Conservation (phyloP, 2,329 filamentous ascomycete genomes). For the Capronia coronata region DNA sequence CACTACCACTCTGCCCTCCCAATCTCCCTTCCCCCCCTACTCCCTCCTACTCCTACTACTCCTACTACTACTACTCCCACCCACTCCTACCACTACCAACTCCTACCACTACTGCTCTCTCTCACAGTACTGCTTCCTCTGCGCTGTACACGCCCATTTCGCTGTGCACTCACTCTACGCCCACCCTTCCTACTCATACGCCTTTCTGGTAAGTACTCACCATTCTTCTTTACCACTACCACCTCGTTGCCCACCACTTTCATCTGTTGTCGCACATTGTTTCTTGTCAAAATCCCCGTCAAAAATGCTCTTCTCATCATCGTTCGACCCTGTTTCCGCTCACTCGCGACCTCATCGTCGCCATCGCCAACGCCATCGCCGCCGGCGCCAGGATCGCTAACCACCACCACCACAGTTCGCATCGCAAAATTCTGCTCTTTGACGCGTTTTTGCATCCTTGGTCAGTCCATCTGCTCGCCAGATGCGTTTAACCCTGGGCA, state of each 20-base stretch:
- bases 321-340: slow-evolving; percentile 18
- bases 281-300: slow-evolving; percentile 24
- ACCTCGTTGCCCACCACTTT: slow-evolving; percentile 11
- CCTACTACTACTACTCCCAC: slow-evolving; percentile 5
- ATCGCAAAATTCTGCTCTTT: slow-evolving; percentile 4
- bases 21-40: too few relatives aligned
- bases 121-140: slow-evolving; percentile 10
- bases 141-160: slow-evolving; percentile 5
- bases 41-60: not conserved
- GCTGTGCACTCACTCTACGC: not conserved
- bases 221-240: slow-evolving; percentile 19
- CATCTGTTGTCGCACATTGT: slow-evolving; percentile 10
- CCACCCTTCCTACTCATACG: slow-evolving; percentile 1
- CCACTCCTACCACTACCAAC: slow-evolving; percentile 2
- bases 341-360: slow-evolving; percentile 24
- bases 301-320: slow-evolving; percentile 24
- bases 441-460: slow-evolving; percentile 21
- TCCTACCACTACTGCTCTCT: slow-evolving; percentile 3
- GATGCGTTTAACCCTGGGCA: slow-evolving; percentile 1
- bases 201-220: slow-evolving; percentile 23
- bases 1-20: slow-evolving; percentile 1
- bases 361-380: slow-evolving; percentile 26
- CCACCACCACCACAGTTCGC: slow-evolving; percentile 24
- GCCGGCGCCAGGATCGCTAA: slow-evolving; percentile 32
- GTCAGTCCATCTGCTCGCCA: slow-evolving; percentile 7